Base-by-base conservation (phyloP, 352 stramenopile species). In the Phytophthora sp. region DNA sequence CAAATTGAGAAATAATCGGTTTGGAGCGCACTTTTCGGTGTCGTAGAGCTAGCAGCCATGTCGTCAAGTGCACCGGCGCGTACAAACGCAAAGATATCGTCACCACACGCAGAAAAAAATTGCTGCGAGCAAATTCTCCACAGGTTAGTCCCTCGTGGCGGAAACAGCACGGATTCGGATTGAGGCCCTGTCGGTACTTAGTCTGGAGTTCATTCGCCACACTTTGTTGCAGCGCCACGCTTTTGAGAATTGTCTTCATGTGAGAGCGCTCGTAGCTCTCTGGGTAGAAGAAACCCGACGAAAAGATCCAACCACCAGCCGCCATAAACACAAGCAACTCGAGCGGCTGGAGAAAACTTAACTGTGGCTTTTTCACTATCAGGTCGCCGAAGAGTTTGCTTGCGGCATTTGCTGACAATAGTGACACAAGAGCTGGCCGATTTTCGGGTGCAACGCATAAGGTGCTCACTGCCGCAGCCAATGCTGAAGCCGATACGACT, bases 201-300 rank as follows among this genome's bases (percentile, higher is more conserved):
- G 55, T 32, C 34, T 62, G 54, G 17, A 62, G 43, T 8, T 62
- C 24, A 17, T 13, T 30, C 1, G 54, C 43, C 24, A 55, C 34
- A 9, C 20, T 18, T 9, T 32, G 43, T 20, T 62, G 55, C 32
- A 62, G 17, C 10, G 49, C 32, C 9, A 62, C 24, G 39, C 26
- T 42, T 31, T 49, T 49, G 13, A 62, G 54, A 28, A 62, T 62
- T 42, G 52, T 46, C 31, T 39, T 55, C 43, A 62, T 62, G 20
- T 62, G 54, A 15, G 54, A 62, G 12, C 26, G 54, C 20, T 62
- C 43, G 26, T 62, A 62, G 18, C 54, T 62, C 31, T 55, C 43
- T 8, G 54, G 54, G 13, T 55, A 49, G 21, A 62, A 62, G 20
- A 62, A 62, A 0, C 54, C 54, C 17, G 43, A 53, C 17, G 43